Conservation (phyloP, 768 basidiomycete genomes). For the Pulveroboletus sp. region DNA sequence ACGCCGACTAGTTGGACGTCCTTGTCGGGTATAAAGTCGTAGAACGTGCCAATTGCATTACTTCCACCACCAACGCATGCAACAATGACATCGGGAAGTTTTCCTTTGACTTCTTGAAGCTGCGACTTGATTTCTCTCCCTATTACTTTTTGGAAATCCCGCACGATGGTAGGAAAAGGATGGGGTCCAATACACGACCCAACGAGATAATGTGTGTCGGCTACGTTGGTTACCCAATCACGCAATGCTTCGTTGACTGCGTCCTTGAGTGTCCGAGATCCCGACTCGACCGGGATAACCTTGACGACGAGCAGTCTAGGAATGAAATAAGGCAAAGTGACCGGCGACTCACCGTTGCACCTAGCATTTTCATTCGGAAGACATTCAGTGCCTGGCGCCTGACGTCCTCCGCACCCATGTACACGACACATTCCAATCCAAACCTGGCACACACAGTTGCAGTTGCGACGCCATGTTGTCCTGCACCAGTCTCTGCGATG, state of each 20-base stretch:
- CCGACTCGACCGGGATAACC: conserved; percentile 93
- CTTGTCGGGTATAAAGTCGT: conserved; percentile 90
- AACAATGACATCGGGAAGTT: conserved; percentile 89
- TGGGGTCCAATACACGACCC: conserved; percentile 97
- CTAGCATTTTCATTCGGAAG: conserved; percentile 97
- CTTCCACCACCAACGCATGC: conserved; percentile 98
- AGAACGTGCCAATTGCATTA: conserved; percentile 97
- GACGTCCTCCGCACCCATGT: conserved; percentile 98
- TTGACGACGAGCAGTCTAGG: conserved; percentile 26
- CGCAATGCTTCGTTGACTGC: conserved; percentile 98
- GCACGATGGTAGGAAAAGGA: conserved; percentile 98
- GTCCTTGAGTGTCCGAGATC: conserved; percentile 93
- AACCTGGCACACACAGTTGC: conserved; percentile 98
- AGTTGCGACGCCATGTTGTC: conserved; percentile 98
- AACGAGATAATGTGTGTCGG: conserved; percentile 93
- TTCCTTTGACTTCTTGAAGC: conserved; percentile 63
- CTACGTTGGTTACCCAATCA: conserved; percentile 96
- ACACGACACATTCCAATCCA: conserved; percentile 90
- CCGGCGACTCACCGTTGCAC: conserved; percentile 60
- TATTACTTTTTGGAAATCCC: conserved; percentile 96
- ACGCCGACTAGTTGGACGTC: conserved; percentile 85
- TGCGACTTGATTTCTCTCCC: conserved; percentile 92
- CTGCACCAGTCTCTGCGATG: conserved; percentile 98
- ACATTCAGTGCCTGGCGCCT: conserved; percentile 95
- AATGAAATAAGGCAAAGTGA: neutral